These are phyloP conservation scores for Harrya chromipes DNA, from an alignment of 768 basidiomycete species.

Conservation along the genomic window DNA sequence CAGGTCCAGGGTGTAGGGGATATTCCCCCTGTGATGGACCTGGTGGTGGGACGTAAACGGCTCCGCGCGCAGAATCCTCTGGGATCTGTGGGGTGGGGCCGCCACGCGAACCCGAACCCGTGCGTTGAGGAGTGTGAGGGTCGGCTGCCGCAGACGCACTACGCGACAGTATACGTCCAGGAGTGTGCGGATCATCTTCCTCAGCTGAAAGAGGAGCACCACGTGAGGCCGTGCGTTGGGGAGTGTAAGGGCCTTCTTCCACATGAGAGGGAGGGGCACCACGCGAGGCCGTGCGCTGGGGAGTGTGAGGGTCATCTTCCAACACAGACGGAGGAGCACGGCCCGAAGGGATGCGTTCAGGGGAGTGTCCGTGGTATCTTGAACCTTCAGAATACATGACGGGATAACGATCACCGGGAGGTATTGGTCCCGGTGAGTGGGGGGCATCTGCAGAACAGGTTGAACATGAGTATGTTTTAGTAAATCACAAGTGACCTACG, in stretches of 20 bases:
- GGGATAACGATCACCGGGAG: slow-evolving; percentile 15
- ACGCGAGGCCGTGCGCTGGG: slow-evolving; percentile 14
- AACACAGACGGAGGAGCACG: slow-evolving; percentile 4
- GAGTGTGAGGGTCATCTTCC: slow-evolving; percentile 5
- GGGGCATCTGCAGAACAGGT: slow-evolving; percentile 13
- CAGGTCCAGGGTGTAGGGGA: slow-evolving; percentile 20
- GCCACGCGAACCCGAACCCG: no score
- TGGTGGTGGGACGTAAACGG: slow-evolving; percentile 22
- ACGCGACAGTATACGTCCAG: no score
- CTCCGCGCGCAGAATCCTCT: no score
- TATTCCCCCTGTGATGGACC: no score
- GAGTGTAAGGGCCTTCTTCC: not conserved
- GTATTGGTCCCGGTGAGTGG: slow-evolving; percentile 11
- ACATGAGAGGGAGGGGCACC: not conserved
- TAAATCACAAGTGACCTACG: slow-evolving; percentile 12
- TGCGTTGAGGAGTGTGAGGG: no score
- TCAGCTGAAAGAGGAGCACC: slow-evolving; percentile 8
- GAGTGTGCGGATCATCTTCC: slow-evolving; percentile 17
- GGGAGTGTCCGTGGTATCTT: slow-evolving; percentile 1
- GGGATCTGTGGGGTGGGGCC: no score
- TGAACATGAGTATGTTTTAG: slow-evolving; percentile 2
- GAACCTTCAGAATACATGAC: slow-evolving; percentile 8
- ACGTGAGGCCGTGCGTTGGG: slow-evolving; percentile 16
- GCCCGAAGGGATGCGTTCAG: slow-evolving; percentile 18
- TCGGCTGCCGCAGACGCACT: no score